A percentile compares a stretch with the other conserved stretches of the same genome.
phyloP scores from a whole-genome alignment of 495 filamentous ascomycete species.

The Tuber magnatum region DNA sequence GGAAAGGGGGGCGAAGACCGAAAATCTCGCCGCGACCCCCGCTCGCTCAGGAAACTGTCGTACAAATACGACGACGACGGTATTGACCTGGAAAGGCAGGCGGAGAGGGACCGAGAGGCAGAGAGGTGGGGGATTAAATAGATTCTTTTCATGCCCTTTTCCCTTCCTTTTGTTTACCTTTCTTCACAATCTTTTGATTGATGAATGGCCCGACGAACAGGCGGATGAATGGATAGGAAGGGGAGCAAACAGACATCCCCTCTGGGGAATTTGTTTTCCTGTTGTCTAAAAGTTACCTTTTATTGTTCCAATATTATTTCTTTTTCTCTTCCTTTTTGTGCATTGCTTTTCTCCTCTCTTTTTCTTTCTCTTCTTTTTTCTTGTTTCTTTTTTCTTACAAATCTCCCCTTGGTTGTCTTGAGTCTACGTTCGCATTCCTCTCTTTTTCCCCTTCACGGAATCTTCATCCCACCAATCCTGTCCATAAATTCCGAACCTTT shows the following conservation, averaged over 20 bases:
- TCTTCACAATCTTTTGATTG: background rate
- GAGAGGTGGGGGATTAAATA: constrained; percentile 37
- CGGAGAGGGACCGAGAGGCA: constrained; percentile 40
- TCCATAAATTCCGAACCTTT: background rate
- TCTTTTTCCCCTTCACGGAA: background rate
- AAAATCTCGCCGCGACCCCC: constrained; percentile 28
- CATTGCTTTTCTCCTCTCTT: constrained; percentile 10
- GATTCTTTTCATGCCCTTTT: background rate
- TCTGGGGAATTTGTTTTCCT: constrained; percentile 7
- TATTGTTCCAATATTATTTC: constrained; percentile 8
- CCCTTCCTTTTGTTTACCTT: background rate
- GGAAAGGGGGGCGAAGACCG: constrained; percentile 24
- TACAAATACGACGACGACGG: constrained; percentile 42
- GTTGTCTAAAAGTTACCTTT: constrained; percentile 16
- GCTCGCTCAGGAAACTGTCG: constrained; percentile 33
- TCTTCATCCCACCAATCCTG: background rate
- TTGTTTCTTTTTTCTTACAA: background rate
- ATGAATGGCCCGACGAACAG: constrained; percentile 9
- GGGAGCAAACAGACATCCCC: constrained; percentile 10
- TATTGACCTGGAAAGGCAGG: constrained; percentile 38
- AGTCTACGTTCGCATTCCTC: background rate
- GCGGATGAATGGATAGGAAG: constrained; percentile 15
- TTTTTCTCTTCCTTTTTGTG: constrained; percentile 7
- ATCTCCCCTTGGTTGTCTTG: background rate
- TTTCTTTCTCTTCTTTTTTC: background rate